A percentile compares a stretch with the other conserved stretches of the same genome.
These are phyloP conservation scores for Tolypocladium tundrense DNA, from an alignment of 2,329 filamentous ascomycete genomes.

Conservation along the genomic window DNA sequence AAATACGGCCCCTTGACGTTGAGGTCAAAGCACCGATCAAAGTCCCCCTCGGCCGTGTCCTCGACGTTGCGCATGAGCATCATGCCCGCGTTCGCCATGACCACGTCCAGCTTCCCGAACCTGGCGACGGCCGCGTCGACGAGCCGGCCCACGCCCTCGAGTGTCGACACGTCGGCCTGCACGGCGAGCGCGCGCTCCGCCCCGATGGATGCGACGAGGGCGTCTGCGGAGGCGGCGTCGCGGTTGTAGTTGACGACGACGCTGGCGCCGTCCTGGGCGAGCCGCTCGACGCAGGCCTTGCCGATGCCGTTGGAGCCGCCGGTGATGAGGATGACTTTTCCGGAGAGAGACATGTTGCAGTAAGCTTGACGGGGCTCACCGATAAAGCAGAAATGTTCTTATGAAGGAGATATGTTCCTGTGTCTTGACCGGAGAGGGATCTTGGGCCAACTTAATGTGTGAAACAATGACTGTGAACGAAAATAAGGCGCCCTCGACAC, in stretches of 20 bases:
- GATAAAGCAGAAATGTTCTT: no score
- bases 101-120: conserved; percentile 47
- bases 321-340: conserved; percentile 38
- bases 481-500: neutral
- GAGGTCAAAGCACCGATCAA: conserved; percentile 35
- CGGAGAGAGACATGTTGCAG: conserved; percentile 19
- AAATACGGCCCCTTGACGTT: conserved; percentile 51
- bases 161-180: conserved; percentile 41
- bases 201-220: conserved; percentile 37
- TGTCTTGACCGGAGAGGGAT: no score
- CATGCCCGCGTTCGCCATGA: conserved; percentile 46
- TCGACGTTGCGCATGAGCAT: conserved; percentile 40
- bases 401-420: neutral
- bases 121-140: conserved; percentile 35
- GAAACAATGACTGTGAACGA: no score
- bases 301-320: conserved; percentile 50
- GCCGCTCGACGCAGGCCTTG: conserved; percentile 43
- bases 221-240: conserved; percentile 33
- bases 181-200: conserved; percentile 38
- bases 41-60: conserved; percentile 37
- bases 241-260: conserved; percentile 47
- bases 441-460: no score
- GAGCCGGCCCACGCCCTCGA: conserved; percentile 35
- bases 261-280: conserved; percentile 43
- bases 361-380: no score